These are phyloP conservation scores for Colletotrichum salicis DNA, from an alignment of 2,329 filamentous ascomycete genomes.

Conservation along the genomic window DNA sequence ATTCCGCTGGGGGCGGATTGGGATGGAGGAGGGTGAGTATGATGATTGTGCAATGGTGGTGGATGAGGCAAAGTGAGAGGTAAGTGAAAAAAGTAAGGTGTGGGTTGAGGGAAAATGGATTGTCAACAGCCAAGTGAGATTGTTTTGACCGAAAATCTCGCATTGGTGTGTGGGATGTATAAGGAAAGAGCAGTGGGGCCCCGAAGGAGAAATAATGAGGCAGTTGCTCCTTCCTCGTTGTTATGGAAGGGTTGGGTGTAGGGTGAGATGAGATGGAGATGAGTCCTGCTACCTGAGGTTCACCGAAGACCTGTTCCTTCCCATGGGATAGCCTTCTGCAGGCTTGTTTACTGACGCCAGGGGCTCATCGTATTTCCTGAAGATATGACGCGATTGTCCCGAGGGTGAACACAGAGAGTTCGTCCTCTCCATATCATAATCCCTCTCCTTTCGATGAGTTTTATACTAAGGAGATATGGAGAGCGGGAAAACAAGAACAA, in stretches of 20 bases:
- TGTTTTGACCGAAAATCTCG: not conserved
- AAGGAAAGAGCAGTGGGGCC: not conserved
- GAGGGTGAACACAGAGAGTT: not conserved
- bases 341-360: not conserved
- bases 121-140: not conserved
- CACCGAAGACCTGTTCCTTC: not conserved
- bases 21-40: not conserved
- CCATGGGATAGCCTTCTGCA: not conserved
- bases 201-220: no score
- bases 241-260: not conserved
- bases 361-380: not conserved
- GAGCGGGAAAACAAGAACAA: not conserved
- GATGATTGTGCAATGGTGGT: not conserved
- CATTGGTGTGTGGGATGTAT: not conserved
- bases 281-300: not conserved
- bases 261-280: not conserved
- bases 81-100: not conserved
- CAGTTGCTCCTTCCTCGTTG: constrained; percentile 11
- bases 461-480: not conserved
- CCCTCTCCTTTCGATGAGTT: not conserved
- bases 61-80: not conserved
- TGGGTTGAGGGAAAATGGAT: not conserved
- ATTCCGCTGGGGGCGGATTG: not conserved
- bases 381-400: not conserved
- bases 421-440: not conserved